phyloP scores from a whole-genome alignment of 495 filamentous ascomycete genomes.

The Echria macrotheca region DNA sequence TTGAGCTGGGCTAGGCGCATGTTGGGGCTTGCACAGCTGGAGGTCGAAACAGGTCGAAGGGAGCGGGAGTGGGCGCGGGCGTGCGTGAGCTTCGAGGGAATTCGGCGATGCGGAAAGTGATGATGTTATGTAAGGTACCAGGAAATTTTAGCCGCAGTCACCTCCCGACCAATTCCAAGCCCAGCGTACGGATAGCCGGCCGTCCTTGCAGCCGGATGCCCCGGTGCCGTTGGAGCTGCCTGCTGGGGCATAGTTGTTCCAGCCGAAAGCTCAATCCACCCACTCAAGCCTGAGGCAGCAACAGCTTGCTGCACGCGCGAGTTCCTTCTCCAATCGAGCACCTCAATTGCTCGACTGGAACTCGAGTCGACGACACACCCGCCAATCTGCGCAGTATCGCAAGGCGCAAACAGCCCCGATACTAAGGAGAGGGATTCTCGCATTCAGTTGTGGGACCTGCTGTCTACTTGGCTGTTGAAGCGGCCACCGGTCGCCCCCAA shows the following conservation, averaged over 20 bases:
- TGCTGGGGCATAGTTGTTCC: not conserved
- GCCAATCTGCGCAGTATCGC: no score
- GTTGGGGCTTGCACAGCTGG: not conserved
- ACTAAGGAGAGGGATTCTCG: no score
- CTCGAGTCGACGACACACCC: no score
- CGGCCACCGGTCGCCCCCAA: no score
- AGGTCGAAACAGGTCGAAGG: no score
- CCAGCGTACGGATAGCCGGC: not conserved
- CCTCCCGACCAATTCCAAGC: not conserved
- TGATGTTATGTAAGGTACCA: no score
- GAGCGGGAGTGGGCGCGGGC: no score
- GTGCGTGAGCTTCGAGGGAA: no score
- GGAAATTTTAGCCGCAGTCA: not conserved
- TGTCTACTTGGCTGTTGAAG: not conserved
- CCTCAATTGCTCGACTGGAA: constrained; percentile 11
- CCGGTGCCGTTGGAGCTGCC: not conserved
- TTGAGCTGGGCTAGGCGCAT: constrained; percentile 6
- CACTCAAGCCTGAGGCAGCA: constrained; percentile 8
- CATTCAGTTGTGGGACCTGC: not conserved
- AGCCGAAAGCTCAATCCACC: not conserved
- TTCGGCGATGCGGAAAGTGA: no score
- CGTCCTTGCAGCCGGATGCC: not conserved
- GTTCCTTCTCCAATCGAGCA: constrained; percentile 9
- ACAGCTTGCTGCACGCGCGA: not conserved
- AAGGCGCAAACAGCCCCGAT: no score